Percentiles rank a stretch among this genome's conserved stretches.
Conservation (phyloP, 2,329 filamentous ascomycete species). For the Teratosphaeria viscida region DNA sequence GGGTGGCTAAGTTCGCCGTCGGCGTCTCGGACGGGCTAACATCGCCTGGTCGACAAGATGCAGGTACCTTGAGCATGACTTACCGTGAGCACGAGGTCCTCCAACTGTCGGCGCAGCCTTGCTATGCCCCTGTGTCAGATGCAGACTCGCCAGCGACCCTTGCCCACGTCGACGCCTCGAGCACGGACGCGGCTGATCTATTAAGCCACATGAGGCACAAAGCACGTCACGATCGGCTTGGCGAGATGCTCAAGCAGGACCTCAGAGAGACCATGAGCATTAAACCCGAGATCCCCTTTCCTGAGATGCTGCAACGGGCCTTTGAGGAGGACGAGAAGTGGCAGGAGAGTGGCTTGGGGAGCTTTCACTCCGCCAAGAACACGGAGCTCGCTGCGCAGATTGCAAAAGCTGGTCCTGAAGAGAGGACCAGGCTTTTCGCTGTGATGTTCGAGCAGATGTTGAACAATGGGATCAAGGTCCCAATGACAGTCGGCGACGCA, state of each 20-base stretch:
- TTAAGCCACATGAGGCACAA: background rate
- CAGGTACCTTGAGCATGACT: background rate
- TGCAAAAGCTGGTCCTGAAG: background rate
- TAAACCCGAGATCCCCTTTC: slow-evolving; percentile 7
- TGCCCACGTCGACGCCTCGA: background rate
- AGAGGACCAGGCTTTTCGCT: background rate
- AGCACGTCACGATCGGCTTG: background rate
- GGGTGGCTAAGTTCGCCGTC: slow-evolving; percentile 17
- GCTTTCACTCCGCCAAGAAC: background rate
- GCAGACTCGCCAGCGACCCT: background rate
- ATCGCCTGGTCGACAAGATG: background rate
- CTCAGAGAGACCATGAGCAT: slow-evolving; percentile 3
- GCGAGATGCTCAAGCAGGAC: slow-evolving; percentile 1
- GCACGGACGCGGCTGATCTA: background rate
- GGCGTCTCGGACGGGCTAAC: slow-evolving; percentile 4
- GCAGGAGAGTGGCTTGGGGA: slow-evolving; percentile 8
- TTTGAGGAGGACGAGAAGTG: slow-evolving; percentile 14
- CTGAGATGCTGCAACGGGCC: slow-evolving; percentile 13
- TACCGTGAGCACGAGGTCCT: background rate
- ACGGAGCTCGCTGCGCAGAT: background rate
- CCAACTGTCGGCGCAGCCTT: background rate
- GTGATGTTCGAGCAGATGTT: slow-evolving; percentile 12
- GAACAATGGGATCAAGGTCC: slow-evolving; percentile 14
- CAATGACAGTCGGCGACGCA: slow-evolving; percentile 10
- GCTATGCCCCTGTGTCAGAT: background rate